These are phyloP conservation scores for Conticribra weissflogii DNA, from an alignment of 108 stramenopile species.

Conservation along the genomic window DNA sequence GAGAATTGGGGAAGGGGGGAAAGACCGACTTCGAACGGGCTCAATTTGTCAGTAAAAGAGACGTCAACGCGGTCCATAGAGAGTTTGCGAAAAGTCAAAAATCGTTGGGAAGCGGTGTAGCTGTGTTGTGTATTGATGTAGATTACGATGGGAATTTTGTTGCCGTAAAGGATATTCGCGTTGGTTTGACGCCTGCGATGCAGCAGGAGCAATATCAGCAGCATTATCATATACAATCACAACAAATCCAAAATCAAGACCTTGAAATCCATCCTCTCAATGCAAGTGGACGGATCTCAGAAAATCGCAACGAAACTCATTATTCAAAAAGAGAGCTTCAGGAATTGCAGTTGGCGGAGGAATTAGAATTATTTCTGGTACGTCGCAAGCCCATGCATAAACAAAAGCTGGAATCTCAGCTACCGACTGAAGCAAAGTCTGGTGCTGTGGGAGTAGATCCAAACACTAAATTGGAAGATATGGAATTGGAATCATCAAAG, in stretches of 20 bases:
- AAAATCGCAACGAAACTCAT: not conserved
- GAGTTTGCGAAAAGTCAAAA: not conserved
- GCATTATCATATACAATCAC: not conserved
- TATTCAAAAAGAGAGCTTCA: not conserved
- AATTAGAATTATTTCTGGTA: slow-evolving; percentile 22
- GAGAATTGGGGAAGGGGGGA: not conserved
- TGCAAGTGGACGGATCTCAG: not conserved
- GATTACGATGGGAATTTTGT: slow-evolving; percentile 23
- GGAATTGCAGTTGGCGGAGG: not conserved
- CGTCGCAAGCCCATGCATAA: slow-evolving; percentile 10
- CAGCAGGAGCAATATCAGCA: not conserved
- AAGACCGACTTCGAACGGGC: too few relatives aligned
- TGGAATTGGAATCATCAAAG: not conserved
- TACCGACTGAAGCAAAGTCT: not conserved
- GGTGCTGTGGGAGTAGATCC: not conserved
- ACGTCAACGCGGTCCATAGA: not conserved
- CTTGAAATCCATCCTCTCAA: not conserved
- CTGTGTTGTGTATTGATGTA: slow-evolving; percentile 32
- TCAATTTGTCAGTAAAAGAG: not conserved
- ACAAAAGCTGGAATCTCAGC: not conserved
- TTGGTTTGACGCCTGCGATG: not conserved
- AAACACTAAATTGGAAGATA: not conserved
- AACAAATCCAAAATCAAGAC: not conserved
- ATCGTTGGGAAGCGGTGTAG: not conserved
- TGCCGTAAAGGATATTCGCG: slow-evolving; percentile 38